Conservation (phyloP, 257 asterid species). For the Solanum habrochaites region DNA sequence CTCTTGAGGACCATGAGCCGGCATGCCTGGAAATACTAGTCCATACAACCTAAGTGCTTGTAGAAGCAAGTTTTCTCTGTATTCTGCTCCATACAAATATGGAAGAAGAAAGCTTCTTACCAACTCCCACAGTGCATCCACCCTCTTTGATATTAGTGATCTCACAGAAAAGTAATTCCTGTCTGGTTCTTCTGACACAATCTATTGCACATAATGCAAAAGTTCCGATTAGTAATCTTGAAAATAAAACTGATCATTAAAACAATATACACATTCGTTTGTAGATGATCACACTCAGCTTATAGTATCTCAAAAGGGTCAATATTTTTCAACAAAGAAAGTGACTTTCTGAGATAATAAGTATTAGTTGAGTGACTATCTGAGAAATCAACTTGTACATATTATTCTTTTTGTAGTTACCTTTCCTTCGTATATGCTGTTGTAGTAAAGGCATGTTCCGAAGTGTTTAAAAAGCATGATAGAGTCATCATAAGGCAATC, state of each 20-base stretch:
- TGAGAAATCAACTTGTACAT: neutral
- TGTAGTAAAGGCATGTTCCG: constrained; percentile 37
- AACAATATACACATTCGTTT: neutral
- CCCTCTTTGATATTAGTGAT: constrained; percentile 9
- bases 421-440: constrained; percentile 37
- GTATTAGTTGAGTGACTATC: neutral
- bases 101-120: constrained; percentile 48
- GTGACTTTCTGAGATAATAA: neutral
- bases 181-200: constrained; percentile 25
- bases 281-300: neutral
- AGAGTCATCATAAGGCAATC: constrained; percentile 35
- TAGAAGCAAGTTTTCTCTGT: constrained; percentile 30
- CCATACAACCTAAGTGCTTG: constrained; percentile 20
- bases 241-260: too few species aligned
- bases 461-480: constrained; percentile 47
- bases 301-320: neutral
- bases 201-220: constrained; percentile 4
- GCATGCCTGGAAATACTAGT: constrained; percentile 26
- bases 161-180: constrained; percentile 24
- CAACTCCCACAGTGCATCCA: constrained; percentile 50
- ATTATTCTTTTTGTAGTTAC: neutral
- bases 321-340: neutral
- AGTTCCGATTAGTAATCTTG: neutral
- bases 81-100: constrained; percentile 27
- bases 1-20: constrained; percentile 41